Evolutionary conservation across 139 green algal genomes (phyloP).

Genomic region (Tetradesmus lagerheimii): DNA sequence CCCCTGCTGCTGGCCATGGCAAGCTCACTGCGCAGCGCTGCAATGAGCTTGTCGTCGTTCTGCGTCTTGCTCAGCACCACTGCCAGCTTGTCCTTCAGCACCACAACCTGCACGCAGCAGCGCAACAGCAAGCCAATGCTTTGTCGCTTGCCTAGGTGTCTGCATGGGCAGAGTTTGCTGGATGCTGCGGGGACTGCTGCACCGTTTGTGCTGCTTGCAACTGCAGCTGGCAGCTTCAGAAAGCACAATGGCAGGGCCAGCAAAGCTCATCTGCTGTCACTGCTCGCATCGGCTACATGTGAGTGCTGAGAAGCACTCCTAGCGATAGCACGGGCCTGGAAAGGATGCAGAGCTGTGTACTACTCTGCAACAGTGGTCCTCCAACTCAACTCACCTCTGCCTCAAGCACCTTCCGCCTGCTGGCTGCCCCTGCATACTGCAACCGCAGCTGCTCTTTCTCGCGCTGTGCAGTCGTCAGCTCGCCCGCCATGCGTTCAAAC

Average conservation of each 20-base stretch:
- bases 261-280: too few species aligned
- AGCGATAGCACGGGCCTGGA: too few species aligned
- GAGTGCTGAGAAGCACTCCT: too few species aligned
- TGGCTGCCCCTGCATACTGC: constrained; percentile 57
- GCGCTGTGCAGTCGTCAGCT: constrained; percentile 49
- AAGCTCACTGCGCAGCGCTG: constrained; percentile 59
- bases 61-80: constrained; percentile 73
- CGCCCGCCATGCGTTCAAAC: constrained; percentile 53
- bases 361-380: not conserved
- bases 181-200: not conserved
- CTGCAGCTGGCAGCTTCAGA: not conserved
- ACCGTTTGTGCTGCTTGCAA: not conserved
- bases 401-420: constrained; percentile 62
- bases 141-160: too few species aligned
- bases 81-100: constrained; percentile 64
- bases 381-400: constrained; percentile 50
- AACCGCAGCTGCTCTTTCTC: constrained; percentile 44
- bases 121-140: not conserved
- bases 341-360: too few species aligned
- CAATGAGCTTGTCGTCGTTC: constrained; percentile 78
- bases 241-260: too few species aligned
- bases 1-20: not conserved
- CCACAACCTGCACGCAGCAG: constrained; percentile 49
- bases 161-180: too few species aligned
- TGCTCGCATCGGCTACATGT: not conserved